These are phyloP conservation scores for Citrus unshiu DNA, from an alignment of 345 rosid genomes.

Conservation along the genomic window DNA sequence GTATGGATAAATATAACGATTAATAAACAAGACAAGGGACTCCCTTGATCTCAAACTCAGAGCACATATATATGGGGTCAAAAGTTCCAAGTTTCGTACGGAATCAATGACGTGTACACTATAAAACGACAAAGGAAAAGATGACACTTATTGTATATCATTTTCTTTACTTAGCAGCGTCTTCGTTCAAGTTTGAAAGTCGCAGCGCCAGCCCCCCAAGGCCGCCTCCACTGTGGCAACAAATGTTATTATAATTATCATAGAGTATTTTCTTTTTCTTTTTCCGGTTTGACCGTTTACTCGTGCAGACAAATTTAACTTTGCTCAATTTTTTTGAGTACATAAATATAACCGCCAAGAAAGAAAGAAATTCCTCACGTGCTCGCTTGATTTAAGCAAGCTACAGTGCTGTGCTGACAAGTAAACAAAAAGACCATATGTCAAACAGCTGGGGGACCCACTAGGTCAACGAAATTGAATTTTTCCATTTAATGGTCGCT, in stretches of 20 bases:
- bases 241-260: too few relatives aligned
- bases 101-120: slow-evolving; percentile 1
- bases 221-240: too few relatives aligned
- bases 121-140: not conserved
- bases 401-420: too few relatives aligned
- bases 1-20: not conserved
- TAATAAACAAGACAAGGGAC: not conserved
- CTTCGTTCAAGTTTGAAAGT: not conserved
- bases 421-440: too few relatives aligned
- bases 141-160: not conserved
- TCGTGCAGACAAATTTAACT: too few relatives aligned
- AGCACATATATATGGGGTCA: not conserved
- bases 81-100: not conserved
- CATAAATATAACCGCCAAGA: too few relatives aligned
- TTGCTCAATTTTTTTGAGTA: too few relatives aligned
- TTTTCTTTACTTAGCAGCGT: not conserved
- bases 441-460: not conserved
- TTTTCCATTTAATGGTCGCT: not conserved
- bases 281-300: not conserved
- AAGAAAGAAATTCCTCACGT: not conserved
- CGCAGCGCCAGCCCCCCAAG: not conserved
- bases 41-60: not conserved
- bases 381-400: not conserved
- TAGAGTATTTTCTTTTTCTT: too few relatives aligned
- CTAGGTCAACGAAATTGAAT: not conserved